A percentile compares a stretch with the other conserved stretches of the same genome.
These are phyloP conservation scores for Neurospora sp. DNA, from an alignment of 495 filamentous ascomycete genomes.

Conservation along the genomic window DNA sequence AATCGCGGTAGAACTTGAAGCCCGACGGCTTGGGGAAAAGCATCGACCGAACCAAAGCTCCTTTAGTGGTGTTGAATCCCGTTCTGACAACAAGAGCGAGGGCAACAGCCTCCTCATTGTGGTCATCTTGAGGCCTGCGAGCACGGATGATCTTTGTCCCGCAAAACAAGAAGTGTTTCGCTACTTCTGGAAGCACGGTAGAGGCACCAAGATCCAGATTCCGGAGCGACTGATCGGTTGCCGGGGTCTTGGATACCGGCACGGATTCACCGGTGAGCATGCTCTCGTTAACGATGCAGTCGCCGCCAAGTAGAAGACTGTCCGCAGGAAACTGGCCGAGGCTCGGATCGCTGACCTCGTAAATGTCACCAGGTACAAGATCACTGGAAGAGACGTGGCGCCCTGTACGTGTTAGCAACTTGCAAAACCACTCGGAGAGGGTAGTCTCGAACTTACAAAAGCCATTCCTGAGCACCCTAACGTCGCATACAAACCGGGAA, in stretches of 20 bases:
- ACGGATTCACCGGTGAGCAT: constrained; percentile 99
- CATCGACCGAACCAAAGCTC: constrained; percentile 93
- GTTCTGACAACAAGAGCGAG: constrained; percentile 86
- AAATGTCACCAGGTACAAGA: constrained; percentile 91
- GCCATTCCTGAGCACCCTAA: constrained; percentile 83
- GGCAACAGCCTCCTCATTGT: constrained; percentile 80
- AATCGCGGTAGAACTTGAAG: constrained; percentile 97
- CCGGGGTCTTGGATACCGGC: constrained; percentile 83
- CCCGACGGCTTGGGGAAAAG: constrained; percentile 96
- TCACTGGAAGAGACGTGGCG: constrained; percentile 76
- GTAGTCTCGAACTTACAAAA: constrained; percentile 59
- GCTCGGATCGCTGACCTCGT: constrained; percentile 94
- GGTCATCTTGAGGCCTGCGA: constrained; percentile 71
- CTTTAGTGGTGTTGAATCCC: constrained; percentile 96
- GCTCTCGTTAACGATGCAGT: constrained; percentile 98
- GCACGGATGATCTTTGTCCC: constrained; percentile 94
- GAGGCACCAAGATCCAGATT: constrained; percentile 66
- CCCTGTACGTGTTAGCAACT: constrained; percentile 45
- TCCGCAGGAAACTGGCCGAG: constrained; percentile 90
- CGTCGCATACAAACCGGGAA: constrained; percentile 87
- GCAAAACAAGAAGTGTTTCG: constrained; percentile 82
- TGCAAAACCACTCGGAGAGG: constrained; percentile 1
- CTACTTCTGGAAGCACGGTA: constrained; percentile 67
- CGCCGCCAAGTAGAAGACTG: constrained; percentile 81
- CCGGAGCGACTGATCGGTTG: constrained; percentile 69